These are phyloP conservation scores for Triglochin maritima DNA, from an alignment of 106 monocot genomes.

Conservation along the genomic window DNA sequence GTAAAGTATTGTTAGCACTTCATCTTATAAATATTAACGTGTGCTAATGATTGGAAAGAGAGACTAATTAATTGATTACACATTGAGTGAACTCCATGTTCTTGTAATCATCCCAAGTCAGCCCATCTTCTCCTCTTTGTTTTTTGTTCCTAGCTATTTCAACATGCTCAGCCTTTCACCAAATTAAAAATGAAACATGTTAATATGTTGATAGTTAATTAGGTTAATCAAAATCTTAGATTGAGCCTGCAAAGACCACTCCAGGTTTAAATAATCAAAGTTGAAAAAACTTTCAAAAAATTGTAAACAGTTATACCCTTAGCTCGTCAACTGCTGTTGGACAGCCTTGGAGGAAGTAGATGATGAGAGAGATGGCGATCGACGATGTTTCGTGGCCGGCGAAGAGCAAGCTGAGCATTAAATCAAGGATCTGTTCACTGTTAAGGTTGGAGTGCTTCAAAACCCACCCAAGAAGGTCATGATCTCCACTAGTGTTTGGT, in stretches of 20 bases:
- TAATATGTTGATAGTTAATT: too few relatives aligned
- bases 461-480: constrained; percentile 56
- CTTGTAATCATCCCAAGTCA: constrained; percentile 86
- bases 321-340: constrained; percentile 45
- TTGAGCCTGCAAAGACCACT: too few relatives aligned
- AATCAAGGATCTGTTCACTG: constrained; percentile 74
- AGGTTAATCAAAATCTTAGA: too few relatives aligned
- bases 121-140: constrained; percentile 26
- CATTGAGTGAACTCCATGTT: constrained; percentile 84
- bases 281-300: too few relatives aligned
- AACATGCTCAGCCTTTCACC: constrained; percentile 37
- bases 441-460: constrained; percentile 41
- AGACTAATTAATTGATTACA: constrained; percentile 27
- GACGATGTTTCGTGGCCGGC: constrained; percentile 80
- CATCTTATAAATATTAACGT: too few relatives aligned
- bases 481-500: constrained; percentile 6
- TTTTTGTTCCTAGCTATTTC: constrained; percentile 27
- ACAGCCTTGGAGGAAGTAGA: constrained; percentile 59
- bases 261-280: too few relatives aligned
- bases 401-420: constrained; percentile 70
- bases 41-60: neutral
- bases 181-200: too few relatives aligned
- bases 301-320: constrained; percentile 18
- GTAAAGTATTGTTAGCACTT: neutral
- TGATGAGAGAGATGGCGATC: constrained; percentile 44